Evolutionary conservation across 208 protist genomes (phyloP), one percentile per base, ranked within the genome.

Genomic region (Spongospora subterranea): DNA sequence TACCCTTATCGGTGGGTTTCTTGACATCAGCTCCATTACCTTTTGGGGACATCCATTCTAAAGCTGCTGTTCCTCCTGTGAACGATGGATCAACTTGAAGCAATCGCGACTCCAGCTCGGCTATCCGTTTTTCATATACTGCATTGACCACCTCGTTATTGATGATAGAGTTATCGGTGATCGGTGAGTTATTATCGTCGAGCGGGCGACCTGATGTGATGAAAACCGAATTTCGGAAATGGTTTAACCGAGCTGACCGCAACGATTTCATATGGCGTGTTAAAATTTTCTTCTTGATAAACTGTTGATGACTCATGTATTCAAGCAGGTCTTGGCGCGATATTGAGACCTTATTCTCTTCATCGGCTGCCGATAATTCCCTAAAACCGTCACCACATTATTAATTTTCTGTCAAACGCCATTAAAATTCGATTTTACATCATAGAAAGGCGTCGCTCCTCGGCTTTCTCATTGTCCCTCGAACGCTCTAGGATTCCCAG

Each of bases 281-380:
- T 6, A 82, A n/a, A 45, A 43, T 6, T 43, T 82, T 82, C 71
- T 82, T 82, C 35, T 82, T 82, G 17, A 82, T 6, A 6, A 45
- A 35, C 71, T 82, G 71, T 82, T 43, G n/a, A 82, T 82, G 71
- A 35, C 35, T 45, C 11, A 82, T 6, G n/a, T 82, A 82, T 43
- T 82, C 71, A 6, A 82, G 17, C n/a, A 82, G 17, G n/a, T 82
- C 71, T n/a, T 82, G 71, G 17, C 71, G n/a, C 6, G 17, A 20
- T 35, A 82, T 43, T 35, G 40, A 43, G 6, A 82, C 17, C 6
- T 43, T 35, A 43, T 82, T 82, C 71, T 82, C 71, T 82, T 6
- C 6, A 43, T 82, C 71, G 35, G 40, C 71, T 20, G 71, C n/a
- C 13, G 71, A 82, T 43, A 82, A 45, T n/a, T 82, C 71, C 50